A percentile compares a stretch with the other conserved stretches of the same genome.
Evolutionary conservation across 139 green algal species (phyloP).

Genomic region (Chlorella sp.): DNA sequence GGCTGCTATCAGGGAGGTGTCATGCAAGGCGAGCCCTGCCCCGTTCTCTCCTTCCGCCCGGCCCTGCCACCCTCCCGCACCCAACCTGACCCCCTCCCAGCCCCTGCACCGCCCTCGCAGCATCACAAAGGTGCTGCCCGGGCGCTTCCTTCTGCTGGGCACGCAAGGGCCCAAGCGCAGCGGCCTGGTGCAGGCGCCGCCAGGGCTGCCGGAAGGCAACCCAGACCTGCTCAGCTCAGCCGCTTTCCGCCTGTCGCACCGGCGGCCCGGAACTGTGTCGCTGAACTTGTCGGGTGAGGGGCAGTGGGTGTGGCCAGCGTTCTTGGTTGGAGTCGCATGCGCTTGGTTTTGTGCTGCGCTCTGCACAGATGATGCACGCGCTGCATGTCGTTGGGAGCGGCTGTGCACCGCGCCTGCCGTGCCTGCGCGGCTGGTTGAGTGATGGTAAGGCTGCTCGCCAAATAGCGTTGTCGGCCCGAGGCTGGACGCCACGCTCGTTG

Average conservation of each 20-base stretch:
- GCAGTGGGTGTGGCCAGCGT: no score
- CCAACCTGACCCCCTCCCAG: neutral
- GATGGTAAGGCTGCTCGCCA: no score
- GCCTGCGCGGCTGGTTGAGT: no score
- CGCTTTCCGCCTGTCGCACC: conserved; percentile 61
- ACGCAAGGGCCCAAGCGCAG: conserved; percentile 55
- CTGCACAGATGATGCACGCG: no score
- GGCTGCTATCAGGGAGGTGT: no score
- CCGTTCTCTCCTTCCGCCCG: neutral
- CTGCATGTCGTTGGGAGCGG: no score
- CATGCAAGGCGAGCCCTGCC: neutral
- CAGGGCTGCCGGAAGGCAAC: conserved; percentile 50
- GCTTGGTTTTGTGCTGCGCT: no score
- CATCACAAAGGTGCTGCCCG: conserved; percentile 29
- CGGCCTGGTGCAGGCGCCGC: conserved; percentile 59
- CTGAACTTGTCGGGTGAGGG: conserved; percentile 55
- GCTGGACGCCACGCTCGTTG: no score
- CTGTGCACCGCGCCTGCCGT: no score
- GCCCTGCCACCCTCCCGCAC: neutral
- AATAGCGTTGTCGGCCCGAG: no score
- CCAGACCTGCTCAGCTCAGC: conserved; percentile 31
- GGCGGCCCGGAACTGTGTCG: conserved; percentile 68
- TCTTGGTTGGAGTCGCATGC: no score
- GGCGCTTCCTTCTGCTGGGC: conserved; percentile 40
- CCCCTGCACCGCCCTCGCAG: neutral